Conservation (phyloP, 2,329 filamentous ascomycete species). For the Teratosphaeria pseudoeucalypti region DNA sequence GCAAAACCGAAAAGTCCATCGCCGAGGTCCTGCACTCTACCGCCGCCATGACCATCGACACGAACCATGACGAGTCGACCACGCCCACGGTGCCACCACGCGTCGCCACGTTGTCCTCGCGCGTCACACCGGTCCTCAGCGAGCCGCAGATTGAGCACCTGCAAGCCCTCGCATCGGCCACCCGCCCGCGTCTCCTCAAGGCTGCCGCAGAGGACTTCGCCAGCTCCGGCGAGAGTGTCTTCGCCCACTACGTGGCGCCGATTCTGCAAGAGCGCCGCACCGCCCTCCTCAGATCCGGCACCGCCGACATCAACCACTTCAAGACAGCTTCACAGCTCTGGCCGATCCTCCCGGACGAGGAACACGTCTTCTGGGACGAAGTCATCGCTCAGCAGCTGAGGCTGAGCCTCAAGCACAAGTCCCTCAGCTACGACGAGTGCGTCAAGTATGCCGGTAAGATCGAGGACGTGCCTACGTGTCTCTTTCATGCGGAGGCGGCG, state of each 20-base stretch:
- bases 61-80: background rate
- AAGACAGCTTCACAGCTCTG: constrained; percentile 10
- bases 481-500: constrained; percentile 8
- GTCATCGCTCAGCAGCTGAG: constrained; percentile 4
- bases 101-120: background rate
- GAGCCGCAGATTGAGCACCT: background rate
- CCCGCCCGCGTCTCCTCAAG: constrained; percentile 5
- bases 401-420: constrained; percentile 2
- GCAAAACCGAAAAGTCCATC: background rate
- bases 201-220: constrained; percentile 6
- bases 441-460: constrained; percentile 7
- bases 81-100: background rate
- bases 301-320: constrained; percentile 4
- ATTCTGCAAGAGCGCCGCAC: constrained; percentile 5
- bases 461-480: constrained; percentile 6
- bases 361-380: constrained; percentile 10
- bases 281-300: background rate
- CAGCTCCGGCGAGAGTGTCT: constrained; percentile 9
- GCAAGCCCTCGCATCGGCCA: constrained; percentile 4
- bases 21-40: background rate
- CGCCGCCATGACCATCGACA: background rate
- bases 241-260: constrained; percentile 9
- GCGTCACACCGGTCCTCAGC: background rate
- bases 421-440: constrained; percentile 2
- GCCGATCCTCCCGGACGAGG: constrained; percentile 2